phyloP scores from a whole-genome alignment of 441 rosid species.

The Oxalis stricta region DNA sequence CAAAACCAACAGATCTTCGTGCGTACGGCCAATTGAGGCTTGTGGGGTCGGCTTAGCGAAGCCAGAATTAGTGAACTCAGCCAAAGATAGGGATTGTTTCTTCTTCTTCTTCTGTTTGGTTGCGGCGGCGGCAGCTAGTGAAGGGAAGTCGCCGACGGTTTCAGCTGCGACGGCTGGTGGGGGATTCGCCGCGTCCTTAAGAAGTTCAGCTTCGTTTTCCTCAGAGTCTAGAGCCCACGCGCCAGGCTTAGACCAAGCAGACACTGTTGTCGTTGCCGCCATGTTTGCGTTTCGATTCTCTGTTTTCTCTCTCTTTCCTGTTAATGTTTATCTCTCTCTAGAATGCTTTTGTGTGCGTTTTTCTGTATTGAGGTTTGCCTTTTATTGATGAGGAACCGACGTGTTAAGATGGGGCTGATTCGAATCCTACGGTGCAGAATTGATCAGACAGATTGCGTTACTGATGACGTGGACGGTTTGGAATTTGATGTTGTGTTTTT shows the following conservation, averaged over 20 bases:
- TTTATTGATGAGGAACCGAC: no score
- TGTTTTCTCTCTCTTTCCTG: neutral
- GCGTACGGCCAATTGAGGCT: slow-evolving; percentile 30
- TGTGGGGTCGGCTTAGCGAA: slow-evolving; percentile 11
- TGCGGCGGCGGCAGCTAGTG: slow-evolving; percentile 52
- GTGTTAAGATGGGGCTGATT: no score
- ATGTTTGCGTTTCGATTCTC: slow-evolving; percentile 21
- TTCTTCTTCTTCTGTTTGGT: slow-evolving; percentile 68
- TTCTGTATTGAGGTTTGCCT: neutral
- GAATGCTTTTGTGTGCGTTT: slow-evolving; percentile 2
- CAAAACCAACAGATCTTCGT: slow-evolving; percentile 38
- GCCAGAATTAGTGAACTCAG: slow-evolving; percentile 30
- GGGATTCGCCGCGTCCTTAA: slow-evolving; percentile 16
- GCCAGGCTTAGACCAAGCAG: slow-evolving; percentile 85
- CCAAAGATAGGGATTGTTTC: slow-evolving; percentile 43
- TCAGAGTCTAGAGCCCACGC: slow-evolving; percentile 92
- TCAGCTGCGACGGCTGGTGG: neutral
- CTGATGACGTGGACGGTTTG: no score
- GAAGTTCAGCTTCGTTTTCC: slow-evolving; percentile 63
- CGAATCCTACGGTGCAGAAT: no score
- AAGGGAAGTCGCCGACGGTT: slow-evolving; percentile 52
- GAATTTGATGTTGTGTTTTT: no score
- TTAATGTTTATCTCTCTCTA: neutral
- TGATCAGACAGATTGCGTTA: no score
- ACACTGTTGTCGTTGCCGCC: slow-evolving; percentile 82